A percentile compares a stretch with the other conserved stretches of the same genome.
Conservation (phyloP, 2,329 filamentous ascomycete genomes). For the Colletotrichum sansevieriae region DNA sequence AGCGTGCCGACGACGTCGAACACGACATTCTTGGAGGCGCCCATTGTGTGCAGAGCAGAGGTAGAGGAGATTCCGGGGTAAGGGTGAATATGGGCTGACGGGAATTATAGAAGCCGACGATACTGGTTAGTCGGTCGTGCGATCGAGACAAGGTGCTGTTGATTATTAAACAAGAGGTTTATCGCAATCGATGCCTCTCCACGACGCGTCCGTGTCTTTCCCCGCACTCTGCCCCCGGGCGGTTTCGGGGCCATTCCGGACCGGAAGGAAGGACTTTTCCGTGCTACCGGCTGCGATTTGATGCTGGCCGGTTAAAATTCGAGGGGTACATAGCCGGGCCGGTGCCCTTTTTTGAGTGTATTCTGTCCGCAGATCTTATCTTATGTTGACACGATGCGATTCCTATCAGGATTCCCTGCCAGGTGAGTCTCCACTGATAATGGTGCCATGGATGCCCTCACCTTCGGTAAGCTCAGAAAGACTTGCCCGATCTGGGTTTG, state of each 20-base stretch:
- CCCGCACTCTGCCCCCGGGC: conserved; percentile 24
- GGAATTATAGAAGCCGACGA: no score
- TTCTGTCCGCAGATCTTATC: conserved; percentile 7
- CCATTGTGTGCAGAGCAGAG: neutral
- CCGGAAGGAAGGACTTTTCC: conserved; percentile 7
- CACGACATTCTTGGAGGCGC: conserved; percentile 57
- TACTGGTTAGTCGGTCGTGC: neutral
- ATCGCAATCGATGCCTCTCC: conserved; percentile 3
- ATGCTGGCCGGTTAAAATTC: conserved; percentile 1
- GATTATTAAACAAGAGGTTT: conserved; percentile 21
- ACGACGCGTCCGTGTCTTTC: neutral
- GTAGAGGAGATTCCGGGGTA: neutral
- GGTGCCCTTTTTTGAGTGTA: neutral
- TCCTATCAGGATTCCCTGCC: conserved; percentile 12
- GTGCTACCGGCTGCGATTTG: neutral
- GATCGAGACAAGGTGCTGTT: neutral
- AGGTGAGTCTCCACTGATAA: conserved; percentile 8
- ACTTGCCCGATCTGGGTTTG: neutral
- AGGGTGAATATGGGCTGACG: neutral
- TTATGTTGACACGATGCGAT: neutral
- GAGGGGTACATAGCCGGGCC: conserved; percentile 13
- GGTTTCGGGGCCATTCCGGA: conserved; percentile 14
- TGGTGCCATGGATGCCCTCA: conserved; percentile 8
- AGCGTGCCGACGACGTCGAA: conserved; percentile 67
- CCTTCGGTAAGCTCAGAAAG: neutral